A percentile compares a stretch with the other conserved stretches of the same genome.
phyloP scores from a whole-genome alignment of 164 flowering plant species.

The Aristolochia californica region DNA sequence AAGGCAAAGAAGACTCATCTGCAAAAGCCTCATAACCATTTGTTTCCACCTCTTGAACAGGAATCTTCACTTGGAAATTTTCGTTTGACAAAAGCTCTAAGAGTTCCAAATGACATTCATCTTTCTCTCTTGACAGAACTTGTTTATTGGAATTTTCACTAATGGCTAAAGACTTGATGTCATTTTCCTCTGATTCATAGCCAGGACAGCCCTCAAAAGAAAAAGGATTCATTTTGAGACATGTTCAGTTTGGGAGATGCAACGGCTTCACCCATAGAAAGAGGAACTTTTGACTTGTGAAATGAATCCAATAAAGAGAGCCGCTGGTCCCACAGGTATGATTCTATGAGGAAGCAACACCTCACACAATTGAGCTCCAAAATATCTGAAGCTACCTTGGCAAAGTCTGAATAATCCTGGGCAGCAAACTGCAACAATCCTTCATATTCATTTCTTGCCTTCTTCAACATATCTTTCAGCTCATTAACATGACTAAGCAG shows the following conservation, averaged over 20 bases:
- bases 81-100: constrained; percentile 13
- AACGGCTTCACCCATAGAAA: too few relatives aligned
- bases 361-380: too few relatives aligned
- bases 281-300: too few relatives aligned
- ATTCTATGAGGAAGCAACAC: too few relatives aligned
- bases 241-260: constrained; percentile 24
- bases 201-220: constrained; percentile 19
- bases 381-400: constrained; percentile 33
- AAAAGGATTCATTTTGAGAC: constrained; percentile 21
- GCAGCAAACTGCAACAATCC: constrained; percentile 32
- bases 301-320: too few relatives aligned
- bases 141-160: constrained; percentile 15
- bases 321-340: too few relatives aligned
- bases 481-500: too few relatives aligned
- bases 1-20: constrained; percentile 70
- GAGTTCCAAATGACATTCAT: too few relatives aligned
- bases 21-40: constrained; percentile 67
- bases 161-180: constrained; percentile 10
- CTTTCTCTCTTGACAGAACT: too few relatives aligned
- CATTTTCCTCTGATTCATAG: constrained; percentile 20
- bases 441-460: constrained; percentile 36
- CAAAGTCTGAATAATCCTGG: constrained; percentile 19
- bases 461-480: too few relatives aligned
- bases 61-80: background rate
- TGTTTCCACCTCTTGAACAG: constrained; percentile 38